Evolutionary conservation across 371 early-diverging fungal genomes (phyloP), one percentile per base, ranked within the genome.

Genomic region (Capillidium heterosporum): DNA sequence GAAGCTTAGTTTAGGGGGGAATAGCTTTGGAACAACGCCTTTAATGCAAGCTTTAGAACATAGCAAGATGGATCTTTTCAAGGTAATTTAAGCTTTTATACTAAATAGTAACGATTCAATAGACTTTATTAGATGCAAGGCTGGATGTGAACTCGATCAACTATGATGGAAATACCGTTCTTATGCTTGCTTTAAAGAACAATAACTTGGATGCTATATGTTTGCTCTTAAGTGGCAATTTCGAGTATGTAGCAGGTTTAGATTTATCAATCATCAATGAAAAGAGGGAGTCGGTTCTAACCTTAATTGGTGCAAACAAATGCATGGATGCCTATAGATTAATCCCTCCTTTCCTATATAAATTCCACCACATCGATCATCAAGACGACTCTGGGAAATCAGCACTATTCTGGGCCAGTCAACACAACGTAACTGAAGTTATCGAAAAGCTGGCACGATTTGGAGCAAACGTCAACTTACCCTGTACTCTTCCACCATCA

Each of bases 351-450:
- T 21, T 44, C 24, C 4, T 24, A 4, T 5, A 17, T 44, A 44
- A n/a, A 5, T 24, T 44, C n/a, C 21, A 17, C 1, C 31, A 59
- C 31, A 59, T 70, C 19, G 68, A 73, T 53, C 10, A 31, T 0
- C 24, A 31, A 0, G 59, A 69, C 47, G 53, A 62, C 2, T 40
- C 32, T 7, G 41, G 53, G 8, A 23, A 55, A 46, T 68, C 67
- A 24, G 67, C 67, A 0, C 56, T 77, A 5, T 61, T 61, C 4
- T 29, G 67, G 31, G 72, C 71, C 27, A 60, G 66, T 44, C 43
- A 31, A 21, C 35, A 61, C 15, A 68, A 67, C 28, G 53, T 66
- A 40, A 49, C 53, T 11, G 32, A 61, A 8, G 62, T 63, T 8
- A 64, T 71, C 13, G 48, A 53, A 5, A 17, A 15, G 0, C 32